Evolutionary conservation across 2,329 filamentous ascomycete genomes (phyloP).

Genomic region (Chalara sp.): DNA sequence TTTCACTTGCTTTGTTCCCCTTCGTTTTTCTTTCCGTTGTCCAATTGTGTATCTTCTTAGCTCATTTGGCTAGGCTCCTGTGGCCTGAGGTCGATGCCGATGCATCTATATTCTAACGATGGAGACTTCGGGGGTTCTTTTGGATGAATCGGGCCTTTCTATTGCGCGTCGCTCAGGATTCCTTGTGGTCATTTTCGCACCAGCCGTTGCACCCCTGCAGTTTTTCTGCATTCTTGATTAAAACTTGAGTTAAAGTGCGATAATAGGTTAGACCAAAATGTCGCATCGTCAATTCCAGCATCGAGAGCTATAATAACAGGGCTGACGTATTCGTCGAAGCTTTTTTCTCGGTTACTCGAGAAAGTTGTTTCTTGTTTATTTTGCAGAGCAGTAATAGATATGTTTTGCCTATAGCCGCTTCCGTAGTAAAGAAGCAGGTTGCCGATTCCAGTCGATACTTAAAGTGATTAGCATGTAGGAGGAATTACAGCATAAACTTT

Average conservation of each 20-base stretch:
- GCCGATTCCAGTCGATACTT: constrained; percentile 15
- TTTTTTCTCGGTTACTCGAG: not conserved
- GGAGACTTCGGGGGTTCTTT: not conserved
- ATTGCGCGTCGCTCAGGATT: not conserved
- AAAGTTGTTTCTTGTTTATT: not conserved
- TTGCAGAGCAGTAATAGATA: not conserved
- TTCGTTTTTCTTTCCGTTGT: too few species aligned
- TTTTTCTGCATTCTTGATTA: constrained; percentile 3
- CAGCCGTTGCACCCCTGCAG: constrained; percentile 1
- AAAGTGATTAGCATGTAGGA: constrained; percentile 11
- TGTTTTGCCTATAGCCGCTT: not conserved
- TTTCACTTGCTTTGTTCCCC: too few species aligned
- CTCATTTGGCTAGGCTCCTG: constrained; percentile 2
- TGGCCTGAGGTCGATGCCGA: not conserved
- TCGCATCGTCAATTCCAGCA: constrained; percentile 6
- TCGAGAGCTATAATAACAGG: constrained; percentile 17
- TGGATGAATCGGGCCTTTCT: not conserved
- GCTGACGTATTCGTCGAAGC: constrained; percentile 12
- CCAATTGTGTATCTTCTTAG: not conserved
- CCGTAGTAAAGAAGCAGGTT: constrained; percentile 2
- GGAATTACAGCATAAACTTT: constrained; percentile 7
- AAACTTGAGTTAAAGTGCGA: constrained; percentile 1
- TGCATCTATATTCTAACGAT: constrained; percentile 1
- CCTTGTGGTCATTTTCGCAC: constrained; percentile 1
- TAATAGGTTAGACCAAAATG: constrained; percentile 1